Conservation (phyloP, 148 eudicot genomes). For the Persicaria maculosa region DNA sequence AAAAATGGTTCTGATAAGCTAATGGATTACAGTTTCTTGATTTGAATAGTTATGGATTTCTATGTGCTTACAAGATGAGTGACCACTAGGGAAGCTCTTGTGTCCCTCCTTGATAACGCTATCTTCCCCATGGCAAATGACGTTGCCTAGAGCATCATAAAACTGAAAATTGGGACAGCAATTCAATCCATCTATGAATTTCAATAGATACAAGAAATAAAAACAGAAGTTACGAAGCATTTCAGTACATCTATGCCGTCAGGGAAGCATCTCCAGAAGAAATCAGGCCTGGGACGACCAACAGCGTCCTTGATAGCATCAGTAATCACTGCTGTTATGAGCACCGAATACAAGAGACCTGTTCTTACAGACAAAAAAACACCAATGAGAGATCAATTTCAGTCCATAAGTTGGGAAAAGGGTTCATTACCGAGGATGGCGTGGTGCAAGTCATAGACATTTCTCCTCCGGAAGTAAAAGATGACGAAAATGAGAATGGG, state of each 20-base stretch:
- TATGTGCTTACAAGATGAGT: constrained; percentile 64
- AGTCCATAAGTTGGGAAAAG: not conserved
- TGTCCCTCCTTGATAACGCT: constrained; percentile 75
- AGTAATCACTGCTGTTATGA: constrained; percentile 68
- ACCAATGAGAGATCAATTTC: not conserved
- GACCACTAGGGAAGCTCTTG: constrained; percentile 96
- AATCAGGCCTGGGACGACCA: constrained; percentile 92
- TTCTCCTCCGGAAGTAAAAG: constrained; percentile 45
- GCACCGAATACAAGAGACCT: constrained; percentile 64
- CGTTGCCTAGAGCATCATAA: constrained; percentile 38
- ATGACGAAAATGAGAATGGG: constrained; percentile 46
- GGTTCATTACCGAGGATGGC: constrained; percentile 42
- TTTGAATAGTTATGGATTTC: not conserved
- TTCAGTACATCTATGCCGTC: constrained; percentile 51
- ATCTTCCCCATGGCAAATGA: constrained; percentile 38
- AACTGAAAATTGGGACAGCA: constrained; percentile 15
- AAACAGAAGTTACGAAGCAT: not conserved
- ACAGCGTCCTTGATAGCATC: constrained; percentile 85
- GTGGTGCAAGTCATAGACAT: constrained; percentile 83
- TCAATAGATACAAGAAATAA: not conserved
- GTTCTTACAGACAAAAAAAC: constrained; percentile 8
- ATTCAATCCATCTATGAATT: not conserved
- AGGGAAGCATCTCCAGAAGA: constrained; percentile 96
- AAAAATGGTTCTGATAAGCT: not conserved
- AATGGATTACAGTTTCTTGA: not conserved